Evolutionary conservation across 2,329 filamentous ascomycete genomes (phyloP), one percentile per base, ranked within the genome.

Genomic region (Alternaria sp.): DNA sequence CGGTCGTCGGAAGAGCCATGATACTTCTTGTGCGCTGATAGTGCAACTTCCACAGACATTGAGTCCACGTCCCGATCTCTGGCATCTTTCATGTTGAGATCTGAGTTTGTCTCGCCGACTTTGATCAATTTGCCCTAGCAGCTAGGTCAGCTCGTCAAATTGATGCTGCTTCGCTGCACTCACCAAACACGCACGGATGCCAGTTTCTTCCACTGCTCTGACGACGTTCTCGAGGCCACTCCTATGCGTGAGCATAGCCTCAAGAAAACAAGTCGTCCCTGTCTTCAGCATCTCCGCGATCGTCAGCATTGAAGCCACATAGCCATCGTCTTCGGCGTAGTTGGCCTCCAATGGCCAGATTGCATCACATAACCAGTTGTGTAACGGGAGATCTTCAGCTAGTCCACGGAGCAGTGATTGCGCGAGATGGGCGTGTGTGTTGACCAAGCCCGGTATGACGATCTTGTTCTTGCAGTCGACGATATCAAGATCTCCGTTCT

Each of bases 271-370:
- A 1, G 79, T 81, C 15, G 79, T 81, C 8, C 79, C 78, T 3
- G 72, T 78, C 57, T 75, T 78, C 17, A 81, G 63, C 79, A 81
- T 79, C 63, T 81, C 79, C 0, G 77, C 73, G 28, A 79, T 76
- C 0, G 77, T 81, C 44, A 80, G 44, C 46, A 71, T 62, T 0
- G 74, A 70, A 4, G 78, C 78, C 8, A 77, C 62, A 21, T 76
- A 75, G 5, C 78, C 78, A 65, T 80, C 78, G 5, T 78, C 70
- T 12, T 65, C 72, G 4, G 69, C 69, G 44, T 77, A 80, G n/a
- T 74, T 75, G 11, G 78, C 75, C 55, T 80, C 78, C 9, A 80
- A 60, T 0, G 77, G 77, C 78, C 78, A 80, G 30, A 80, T 75
- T 0, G 74, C 70, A 61, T 80, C 77, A 57, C 78, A 80, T 23